Base-by-base conservation (phyloP, 306 rosid genomes). In the Quercus cerris region DNA sequence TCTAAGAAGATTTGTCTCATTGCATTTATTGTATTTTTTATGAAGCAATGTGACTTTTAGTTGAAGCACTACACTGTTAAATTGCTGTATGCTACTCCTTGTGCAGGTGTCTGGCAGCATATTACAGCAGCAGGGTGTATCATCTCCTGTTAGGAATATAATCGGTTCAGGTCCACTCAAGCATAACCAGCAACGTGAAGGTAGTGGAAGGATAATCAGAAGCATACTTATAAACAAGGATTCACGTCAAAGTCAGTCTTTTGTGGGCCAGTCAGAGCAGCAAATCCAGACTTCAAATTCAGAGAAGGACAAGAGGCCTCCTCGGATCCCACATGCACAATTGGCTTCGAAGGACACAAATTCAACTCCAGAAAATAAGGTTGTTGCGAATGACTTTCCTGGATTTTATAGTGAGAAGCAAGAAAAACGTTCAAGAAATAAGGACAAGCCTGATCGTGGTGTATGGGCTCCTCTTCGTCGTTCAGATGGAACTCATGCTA, bases 181-280 rank as follows among this genome's bases (percentile, higher is more conserved):
- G 80, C 97, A 87, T 83, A 87, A 83, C 77, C 93, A 80, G 74
- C 83, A 78, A 75, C 85, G 74, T 55, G 86, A 84, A 74, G 91
- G 87, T 78, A 81, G 80, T 11, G 92, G 89, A 77, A 84, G 90
- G 87, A 85, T 86, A 46, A 81, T 86, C 51, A 92, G 81, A 84
- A 81, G 89, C 79, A 90, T 92, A 85, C 90, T 86, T 76, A 83
- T 84, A 41, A 88, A 88, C 78, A 89, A 88, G 84, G 91, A 87
- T 71, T 73, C 81, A 76, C 87, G 57, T 64, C 94, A 85, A 83
- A 81, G 73, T 86, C 94, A 84, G 74, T 85, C 79, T 78, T 85
- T 91, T 80, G 85, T 80, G 71, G 59, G 33, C 61, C 73, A 81
- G 56, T 75, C 85, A 58, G 92, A 84, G 73, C 91, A 81, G 81